Base-by-base conservation (phyloP, 2,329 filamentous ascomycete genomes). In the Xylaria sp. region DNA sequence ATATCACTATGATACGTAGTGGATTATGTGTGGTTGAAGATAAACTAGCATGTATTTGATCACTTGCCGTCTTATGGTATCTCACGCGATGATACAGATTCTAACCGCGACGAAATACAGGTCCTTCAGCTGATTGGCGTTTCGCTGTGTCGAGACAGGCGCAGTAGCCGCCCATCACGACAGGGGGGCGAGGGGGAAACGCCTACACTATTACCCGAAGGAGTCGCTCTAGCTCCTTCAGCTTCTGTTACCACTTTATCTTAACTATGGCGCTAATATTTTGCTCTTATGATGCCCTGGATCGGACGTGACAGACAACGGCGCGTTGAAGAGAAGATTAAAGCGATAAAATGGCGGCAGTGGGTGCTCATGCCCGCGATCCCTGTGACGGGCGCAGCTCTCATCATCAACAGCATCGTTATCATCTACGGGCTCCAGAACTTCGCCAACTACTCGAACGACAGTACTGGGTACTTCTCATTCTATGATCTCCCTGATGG, bases 331-430 rank as follows among this genome's bases (percentile, higher is more conserved):
- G 39, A 39, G 19, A 4, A 61, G 24, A 55, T 56, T n/a, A 55
- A 60, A 19, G 63, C 56, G 6, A 32, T 60, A 36, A 56, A 56
- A 65, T 65, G 57, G 57, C 57, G 51, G 7, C 39, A 61, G 24
- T 61, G 51, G 50, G 17, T 50, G 24, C 24, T 57, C 19, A 6
- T 61, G 39, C 42, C 58, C 6, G 32, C 45, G 8, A 2, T 60
- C 19, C 36, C 19, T 3, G 34, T 47, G 8, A 47, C 42, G 27
- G 11, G 34, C 53, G 61, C 53, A 14, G 61, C 47, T 11, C 8
- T 61, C 7, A 27, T 56, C 24, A 47, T 55, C 7, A 61, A 48
- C 30, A 47, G 56, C 12, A 61, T 61, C 9, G 39, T 39, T 1
- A 39, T 36, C 39, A 50, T 61, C 56, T 24, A n/a, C 11, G 27